Evolutionary conservation across 1,284 basidiomycete genomes (phyloP).

Genomic region (Phenoliferia sp.): DNA sequence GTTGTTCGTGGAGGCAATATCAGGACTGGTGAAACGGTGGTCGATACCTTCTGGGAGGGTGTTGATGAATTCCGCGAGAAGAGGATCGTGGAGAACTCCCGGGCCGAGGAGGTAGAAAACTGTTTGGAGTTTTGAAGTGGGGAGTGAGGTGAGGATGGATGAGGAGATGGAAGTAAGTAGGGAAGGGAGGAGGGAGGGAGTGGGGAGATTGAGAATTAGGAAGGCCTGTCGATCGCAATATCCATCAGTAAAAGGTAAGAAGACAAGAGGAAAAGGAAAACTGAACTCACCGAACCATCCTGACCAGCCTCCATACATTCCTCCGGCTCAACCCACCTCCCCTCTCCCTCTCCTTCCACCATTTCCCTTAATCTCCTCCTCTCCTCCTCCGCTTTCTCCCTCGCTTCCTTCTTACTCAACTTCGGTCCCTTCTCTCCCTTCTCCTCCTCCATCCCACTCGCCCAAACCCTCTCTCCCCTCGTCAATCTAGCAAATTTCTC

Average conservation of each 20-base stretch:
- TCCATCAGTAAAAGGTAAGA: background rate
- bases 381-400: constrained; percentile 2
- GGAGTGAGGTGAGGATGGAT: background rate
- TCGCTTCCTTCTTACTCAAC: constrained; percentile 6
- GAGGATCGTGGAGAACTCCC: constrained; percentile 4
- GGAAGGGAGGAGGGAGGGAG: constrained; percentile 8
- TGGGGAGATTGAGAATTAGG: constrained; percentile 27
- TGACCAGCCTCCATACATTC: constrained; percentile 20
- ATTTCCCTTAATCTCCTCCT: background rate
- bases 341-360: constrained; percentile 19
- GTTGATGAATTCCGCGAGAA: background rate
- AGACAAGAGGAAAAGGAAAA: background rate
- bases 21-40: constrained; percentile 65
- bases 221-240: constrained; percentile 13
- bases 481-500: constrained; percentile 48
- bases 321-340: constrained; percentile 27
- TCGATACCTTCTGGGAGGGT: background rate
- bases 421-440: constrained; percentile 9
- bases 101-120: constrained; percentile 26
- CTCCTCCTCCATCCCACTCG: background rate
- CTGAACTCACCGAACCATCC: constrained; percentile 14
- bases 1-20: constrained; percentile 54
- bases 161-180: background rate
- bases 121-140: background rate
- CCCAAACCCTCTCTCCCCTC: background rate